Conservation (phyloP, 352 stramenopile species). For the Phytopythium boreale region DNA sequence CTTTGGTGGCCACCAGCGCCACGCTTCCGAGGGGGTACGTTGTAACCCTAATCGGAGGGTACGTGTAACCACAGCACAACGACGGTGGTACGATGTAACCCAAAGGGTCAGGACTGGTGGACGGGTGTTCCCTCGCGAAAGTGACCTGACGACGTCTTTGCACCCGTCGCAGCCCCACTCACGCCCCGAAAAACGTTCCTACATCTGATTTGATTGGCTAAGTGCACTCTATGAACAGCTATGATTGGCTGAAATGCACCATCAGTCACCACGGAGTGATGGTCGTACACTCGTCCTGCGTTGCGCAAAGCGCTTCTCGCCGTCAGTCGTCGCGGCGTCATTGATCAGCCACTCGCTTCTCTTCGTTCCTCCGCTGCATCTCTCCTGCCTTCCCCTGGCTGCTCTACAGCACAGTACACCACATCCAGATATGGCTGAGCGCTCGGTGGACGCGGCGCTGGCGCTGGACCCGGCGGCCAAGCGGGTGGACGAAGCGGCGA, state of each 20-base stretch:
- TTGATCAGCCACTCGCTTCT: neutral
- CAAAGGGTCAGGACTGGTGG: neutral
- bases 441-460: neutral
- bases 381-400: neutral
- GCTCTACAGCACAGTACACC: neutral
- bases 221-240: neutral
- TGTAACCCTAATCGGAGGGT: neutral
- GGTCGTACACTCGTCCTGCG: neutral
- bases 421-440: neutral
- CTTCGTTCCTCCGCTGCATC: neutral
- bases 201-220: conserved; percentile 11
- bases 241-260: neutral
- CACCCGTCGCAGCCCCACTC: neutral
- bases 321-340: neutral
- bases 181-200: conserved; percentile 10
- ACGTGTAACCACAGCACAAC: too few relatives aligned
- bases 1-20: neutral
- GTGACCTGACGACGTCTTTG: neutral
- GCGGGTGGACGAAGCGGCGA: conserved; percentile 12
- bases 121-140: neutral
- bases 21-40: neutral
- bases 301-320: conserved; percentile 3
- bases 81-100: neutral
- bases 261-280: neutral
- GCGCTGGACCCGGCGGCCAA: neutral